Evolutionary conservation across 2,329 filamentous ascomycete species (phyloP), one percentile per base, ranked within the genome.

Genomic region (Epichloe glyceriae): DNA sequence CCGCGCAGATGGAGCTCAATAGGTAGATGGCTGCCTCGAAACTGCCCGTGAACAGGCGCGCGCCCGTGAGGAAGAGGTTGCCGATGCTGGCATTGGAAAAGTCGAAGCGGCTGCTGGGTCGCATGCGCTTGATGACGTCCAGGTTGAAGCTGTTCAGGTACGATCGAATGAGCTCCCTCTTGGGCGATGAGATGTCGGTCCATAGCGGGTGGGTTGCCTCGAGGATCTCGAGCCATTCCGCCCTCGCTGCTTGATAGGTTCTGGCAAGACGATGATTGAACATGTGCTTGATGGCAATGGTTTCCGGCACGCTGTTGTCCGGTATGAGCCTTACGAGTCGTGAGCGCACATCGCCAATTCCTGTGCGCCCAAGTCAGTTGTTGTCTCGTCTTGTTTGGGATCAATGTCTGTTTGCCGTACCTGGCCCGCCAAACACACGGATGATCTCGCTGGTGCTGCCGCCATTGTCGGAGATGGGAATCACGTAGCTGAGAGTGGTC

Each of bases 381-480:
- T 12, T 20, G 40, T 38, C 17, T 14, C 38, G 37, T 35, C 19
- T 37, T 15, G 35, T 14, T 6, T 4, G 19, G 20, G 19, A 7
- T 42, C 2, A 0, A 0, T 10, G 20, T 42, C 40, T 19, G 20
- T 6, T 42, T 41, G n/a, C 6, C 46, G 51, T 70, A 84, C 91
- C 91, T 56, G 91, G 91, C 1, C 93, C 93, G 14, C 91, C 93
- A 68, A 97, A 93, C 37, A 97, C 89, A 37, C 93, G 79, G 57
- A 96, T 95, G 60, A 96, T 73, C 70, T 97, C 91, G 43, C 88
- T 95, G 2, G 89, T 94, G 59, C 87, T 94, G 39, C 91, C 91
- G 46, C 91, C 91, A 67, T 97, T 97, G 69, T 97, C 91, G 57
- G 86, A 93, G 64, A 96, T 95, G 37, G 91, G 91, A 49, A 97